A percentile compares a stretch with the other conserved stretches of the same genome.
Evolutionary conservation across 352 stramenopile species (phyloP).

Genomic region (Phytopythium ostracodes): DNA sequence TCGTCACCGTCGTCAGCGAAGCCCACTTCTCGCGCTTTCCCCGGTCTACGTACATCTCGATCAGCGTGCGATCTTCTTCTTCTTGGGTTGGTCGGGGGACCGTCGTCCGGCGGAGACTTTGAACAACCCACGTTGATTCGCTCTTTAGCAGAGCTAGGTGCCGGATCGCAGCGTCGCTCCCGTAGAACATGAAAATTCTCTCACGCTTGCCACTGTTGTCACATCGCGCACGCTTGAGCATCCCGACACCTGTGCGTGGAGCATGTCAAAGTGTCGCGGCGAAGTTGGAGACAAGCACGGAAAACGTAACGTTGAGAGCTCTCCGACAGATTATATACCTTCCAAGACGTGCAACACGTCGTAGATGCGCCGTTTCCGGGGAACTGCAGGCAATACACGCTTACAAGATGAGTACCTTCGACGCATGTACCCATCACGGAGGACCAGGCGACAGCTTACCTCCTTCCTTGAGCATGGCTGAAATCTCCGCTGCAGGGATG

Average conservation of each 20-base stretch:
- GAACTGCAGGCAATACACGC: constrained; percentile 20
- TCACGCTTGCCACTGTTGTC: constrained; percentile 12
- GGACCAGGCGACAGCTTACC: not conserved
- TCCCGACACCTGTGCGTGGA: constrained; percentile 48
- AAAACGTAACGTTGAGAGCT: too few species aligned
- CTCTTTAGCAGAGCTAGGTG: constrained; percentile 32
- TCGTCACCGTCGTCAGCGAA: constrained; percentile 46
- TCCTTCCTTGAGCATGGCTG: constrained; percentile 54
- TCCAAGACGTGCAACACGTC: constrained; percentile 77
- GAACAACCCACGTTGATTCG: constrained; percentile 15
- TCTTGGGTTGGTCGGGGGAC: constrained; percentile 10
- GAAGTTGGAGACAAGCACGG: too few species aligned
- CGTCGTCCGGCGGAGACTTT: constrained; percentile 1
- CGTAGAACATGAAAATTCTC: constrained; percentile 56
- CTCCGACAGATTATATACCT: too few species aligned
- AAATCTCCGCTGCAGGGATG: constrained; percentile 54
- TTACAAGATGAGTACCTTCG: not conserved
- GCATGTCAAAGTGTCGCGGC: not conserved
- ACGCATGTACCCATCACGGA: not conserved
- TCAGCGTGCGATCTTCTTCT: constrained; percentile 37
- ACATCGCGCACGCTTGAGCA: constrained; percentile 51
- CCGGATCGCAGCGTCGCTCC: constrained; percentile 30
- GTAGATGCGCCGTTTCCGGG: constrained; percentile 68
- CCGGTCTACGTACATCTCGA: constrained; percentile 45
- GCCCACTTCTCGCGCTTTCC: constrained; percentile 43